Conservation (phyloP, 768 basidiomycete genomes). For the Sarcodon aspratus region DNA sequence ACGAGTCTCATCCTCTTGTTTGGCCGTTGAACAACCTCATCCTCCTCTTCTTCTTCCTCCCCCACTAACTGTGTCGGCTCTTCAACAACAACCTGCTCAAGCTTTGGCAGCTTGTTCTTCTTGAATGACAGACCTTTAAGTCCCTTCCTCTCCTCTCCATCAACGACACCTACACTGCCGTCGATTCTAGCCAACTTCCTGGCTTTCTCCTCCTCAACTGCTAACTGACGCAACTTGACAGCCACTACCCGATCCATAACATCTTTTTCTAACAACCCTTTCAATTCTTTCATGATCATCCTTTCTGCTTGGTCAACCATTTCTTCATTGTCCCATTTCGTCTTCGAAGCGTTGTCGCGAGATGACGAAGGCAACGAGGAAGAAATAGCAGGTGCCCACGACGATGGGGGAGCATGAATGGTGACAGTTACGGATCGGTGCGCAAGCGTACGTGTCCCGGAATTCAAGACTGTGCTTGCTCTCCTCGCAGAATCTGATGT, state of each 20-base stretch:
- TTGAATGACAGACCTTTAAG: conserved; percentile 35
- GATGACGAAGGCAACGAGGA: conserved; percentile 23
- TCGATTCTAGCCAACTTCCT: conserved; percentile 18
- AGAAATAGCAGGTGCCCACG: not conserved
- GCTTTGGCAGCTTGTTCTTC: conserved; percentile 10
- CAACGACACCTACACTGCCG: conserved; percentile 16
- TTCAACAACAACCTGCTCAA: not conserved
- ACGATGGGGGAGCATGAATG: conserved; percentile 29
- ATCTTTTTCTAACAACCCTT: conserved; percentile 47
- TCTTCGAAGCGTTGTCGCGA: conserved; percentile 23
- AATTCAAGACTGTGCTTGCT: conserved; percentile 53
- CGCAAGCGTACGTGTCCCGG: conserved; percentile 38
- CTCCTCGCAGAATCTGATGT: conserved; percentile 50
- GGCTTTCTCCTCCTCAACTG: conserved; percentile 36
- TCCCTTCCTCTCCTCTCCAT: conserved; percentile 23
- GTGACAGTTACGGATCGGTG: conserved; percentile 49
- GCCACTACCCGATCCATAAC: conserved; percentile 50
- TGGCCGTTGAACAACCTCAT: not conserved
- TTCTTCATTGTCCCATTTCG: conserved; percentile 39
- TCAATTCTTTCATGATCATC: conserved; percentile 47
- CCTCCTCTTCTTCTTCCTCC: conserved; percentile 16
- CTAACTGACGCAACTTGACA: conserved; percentile 37
- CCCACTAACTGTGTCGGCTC: not conserved
- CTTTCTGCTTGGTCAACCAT: conserved; percentile 44
- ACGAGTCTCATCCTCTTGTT: not conserved